Evolutionary conservation across 2,329 filamentous ascomycete genomes (phyloP).

Genomic region (Neocatenulostroma microsporum): DNA sequence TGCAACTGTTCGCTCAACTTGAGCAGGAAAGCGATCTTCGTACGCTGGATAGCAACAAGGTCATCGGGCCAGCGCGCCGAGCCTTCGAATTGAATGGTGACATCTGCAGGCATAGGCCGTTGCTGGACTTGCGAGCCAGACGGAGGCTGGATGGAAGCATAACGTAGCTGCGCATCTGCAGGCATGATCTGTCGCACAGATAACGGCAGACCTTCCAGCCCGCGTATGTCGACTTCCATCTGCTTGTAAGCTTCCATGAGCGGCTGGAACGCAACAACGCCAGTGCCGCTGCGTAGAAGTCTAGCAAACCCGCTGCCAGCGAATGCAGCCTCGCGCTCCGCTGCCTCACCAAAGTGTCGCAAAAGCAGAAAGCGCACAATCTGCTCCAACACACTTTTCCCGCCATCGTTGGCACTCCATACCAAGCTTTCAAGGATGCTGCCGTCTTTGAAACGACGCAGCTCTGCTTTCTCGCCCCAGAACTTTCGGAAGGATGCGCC

Average conservation of each 20-base stretch:
- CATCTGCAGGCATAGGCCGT: slow-evolving; percentile 56
- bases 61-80: slow-evolving; percentile 93
- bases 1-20: slow-evolving; percentile 67
- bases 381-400: slow-evolving; percentile 63
- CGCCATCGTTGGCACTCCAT: slow-evolving; percentile 60
- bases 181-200: slow-evolving; percentile 72
- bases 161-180: slow-evolving; percentile 65
- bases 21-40: slow-evolving; percentile 79
- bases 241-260: slow-evolving; percentile 62
- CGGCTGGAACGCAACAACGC: slow-evolving; percentile 54
- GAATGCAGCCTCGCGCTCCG: slow-evolving; percentile 40
- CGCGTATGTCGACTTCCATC: slow-evolving; percentile 69
- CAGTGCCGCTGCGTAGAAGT: slow-evolving; percentile 33
- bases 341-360: slow-evolving; percentile 57
- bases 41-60: slow-evolving; percentile 80
- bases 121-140: slow-evolving; percentile 32
- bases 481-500: slow-evolving; percentile 77
- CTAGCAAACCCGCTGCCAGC: slow-evolving; percentile 40
- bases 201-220: slow-evolving; percentile 76
- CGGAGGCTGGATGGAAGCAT: slow-evolving; percentile 56
- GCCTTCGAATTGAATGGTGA: slow-evolving; percentile 84
- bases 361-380: slow-evolving; percentile 66
- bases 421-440: slow-evolving; percentile 87
- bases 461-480: slow-evolving; percentile 89
- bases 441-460: slow-evolving; percentile 90